Evolutionary conservation across 1,284 basidiomycete species (phyloP).

Genomic region (Cryptococcus sp.): DNA sequence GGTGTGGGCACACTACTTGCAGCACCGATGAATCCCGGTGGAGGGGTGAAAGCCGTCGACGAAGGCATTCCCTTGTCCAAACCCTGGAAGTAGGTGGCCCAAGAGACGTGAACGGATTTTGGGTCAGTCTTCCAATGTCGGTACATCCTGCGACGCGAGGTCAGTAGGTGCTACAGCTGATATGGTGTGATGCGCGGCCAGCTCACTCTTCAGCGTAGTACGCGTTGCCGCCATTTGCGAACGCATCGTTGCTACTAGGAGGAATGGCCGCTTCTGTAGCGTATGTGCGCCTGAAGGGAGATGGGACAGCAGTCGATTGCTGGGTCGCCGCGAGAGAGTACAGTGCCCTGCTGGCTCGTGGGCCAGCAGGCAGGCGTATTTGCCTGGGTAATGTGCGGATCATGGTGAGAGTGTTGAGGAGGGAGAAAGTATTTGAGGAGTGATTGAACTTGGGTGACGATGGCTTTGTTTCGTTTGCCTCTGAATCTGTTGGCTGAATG

Average conservation of each 20-base stretch:
- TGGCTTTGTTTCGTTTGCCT: background rate
- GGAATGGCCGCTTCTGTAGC: conserved; percentile 43
- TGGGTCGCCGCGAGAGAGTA: conserved; percentile 2
- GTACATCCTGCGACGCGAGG: conserved; percentile 66
- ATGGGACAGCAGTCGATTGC: background rate
- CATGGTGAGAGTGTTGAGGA: conserved; percentile 16
- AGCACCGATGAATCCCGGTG: conserved; percentile 62
- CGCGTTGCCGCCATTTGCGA: conserved; percentile 87
- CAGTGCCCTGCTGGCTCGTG: conserved; percentile 13
- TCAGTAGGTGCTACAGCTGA: background rate
- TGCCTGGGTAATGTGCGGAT: conserved; percentile 35
- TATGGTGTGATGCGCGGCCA: background rate
- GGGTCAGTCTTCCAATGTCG: conserved; percentile 87
- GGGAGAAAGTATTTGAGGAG: background rate
- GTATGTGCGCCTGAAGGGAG: conserved; percentile 25
- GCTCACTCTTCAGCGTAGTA: conserved; percentile 87
- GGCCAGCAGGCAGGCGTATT: conserved; percentile 12
- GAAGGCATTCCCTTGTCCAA: conserved; percentile 86
- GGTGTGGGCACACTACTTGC: conserved; percentile 63
- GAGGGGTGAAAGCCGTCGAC: conserved; percentile 79
- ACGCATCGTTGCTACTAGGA: conserved; percentile 58
- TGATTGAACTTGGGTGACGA: background rate
- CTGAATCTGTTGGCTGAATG: background rate
- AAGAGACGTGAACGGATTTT: conserved; percentile 87
- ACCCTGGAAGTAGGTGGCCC: conserved; percentile 93